Evolutionary conservation across 805 yeast species (phyloP).

Genomic region (Nakazawaea wyomingensis): DNA sequence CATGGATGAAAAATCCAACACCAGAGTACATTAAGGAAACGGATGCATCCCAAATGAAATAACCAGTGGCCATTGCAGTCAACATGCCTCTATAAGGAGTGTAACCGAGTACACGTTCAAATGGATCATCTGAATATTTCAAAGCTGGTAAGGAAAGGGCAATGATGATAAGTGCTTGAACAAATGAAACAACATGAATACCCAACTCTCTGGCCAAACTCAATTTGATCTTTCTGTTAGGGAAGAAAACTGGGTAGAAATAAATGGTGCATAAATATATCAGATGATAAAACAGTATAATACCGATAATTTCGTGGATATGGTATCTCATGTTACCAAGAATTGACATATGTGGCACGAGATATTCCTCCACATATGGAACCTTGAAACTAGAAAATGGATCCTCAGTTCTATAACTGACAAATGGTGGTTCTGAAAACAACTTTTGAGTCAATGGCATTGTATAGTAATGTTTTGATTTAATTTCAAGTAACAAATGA

Average conservation of each 20-base stretch:
- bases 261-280: slow-evolving; percentile 20
- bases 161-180: slow-evolving; percentile 28
- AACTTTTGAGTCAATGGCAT: slow-evolving; percentile 9
- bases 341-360: slow-evolving; percentile 6
- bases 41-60: slow-evolving; percentile 32
- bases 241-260: slow-evolving; percentile 19
- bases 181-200: slow-evolving; percentile 27
- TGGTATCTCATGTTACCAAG: slow-evolving; percentile 20
- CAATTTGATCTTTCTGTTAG: slow-evolving; percentile 18
- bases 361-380: slow-evolving; percentile 24
- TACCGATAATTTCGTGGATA: slow-evolving; percentile 27
- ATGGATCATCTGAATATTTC: slow-evolving; percentile 21
- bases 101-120: slow-evolving; percentile 27
- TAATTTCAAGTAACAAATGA: neutral
- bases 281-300: slow-evolving; percentile 24
- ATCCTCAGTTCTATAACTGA: slow-evolving; percentile 17
- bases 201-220: slow-evolving; percentile 27
- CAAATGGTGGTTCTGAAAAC: slow-evolving; percentile 1
- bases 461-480: neutral
- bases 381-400: slow-evolving; percentile 21
- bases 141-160: slow-evolving; percentile 25
- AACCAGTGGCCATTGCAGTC: slow-evolving; percentile 26
- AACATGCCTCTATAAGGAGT: slow-evolving; percentile 29
- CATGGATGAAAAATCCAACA: slow-evolving; percentile 30
- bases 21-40: slow-evolving; percentile 27